Evolutionary conservation across 371 early-diverging fungal species (phyloP).

Genomic region (Chytridium lagenaria): DNA sequence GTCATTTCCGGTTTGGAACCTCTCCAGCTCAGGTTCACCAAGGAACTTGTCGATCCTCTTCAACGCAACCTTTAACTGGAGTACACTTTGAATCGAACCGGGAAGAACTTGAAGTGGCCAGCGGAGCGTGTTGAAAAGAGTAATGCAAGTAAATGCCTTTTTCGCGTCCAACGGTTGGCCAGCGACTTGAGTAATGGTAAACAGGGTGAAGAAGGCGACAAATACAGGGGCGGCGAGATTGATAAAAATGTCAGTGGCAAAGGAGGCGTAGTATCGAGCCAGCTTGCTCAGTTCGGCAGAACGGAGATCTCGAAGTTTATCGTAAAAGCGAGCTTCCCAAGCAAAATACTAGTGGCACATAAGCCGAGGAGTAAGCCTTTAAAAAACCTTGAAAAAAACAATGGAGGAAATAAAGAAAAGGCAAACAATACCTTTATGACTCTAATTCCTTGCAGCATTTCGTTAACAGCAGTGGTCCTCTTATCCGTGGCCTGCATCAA

Average conservation of each 20-base stretch:
- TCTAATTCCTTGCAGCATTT: constrained; percentile 48
- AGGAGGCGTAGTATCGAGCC: neutral
- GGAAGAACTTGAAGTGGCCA: constrained; percentile 69
- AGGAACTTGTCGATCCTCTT: constrained; percentile 47
- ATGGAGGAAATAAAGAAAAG: neutral
- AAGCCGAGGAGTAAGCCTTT: neutral
- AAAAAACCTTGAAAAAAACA: neutral
- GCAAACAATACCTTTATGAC: constrained; percentile 43
- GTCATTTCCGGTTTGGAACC: neutral
- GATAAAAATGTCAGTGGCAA: constrained; percentile 10
- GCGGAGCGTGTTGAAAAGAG: constrained; percentile 65
- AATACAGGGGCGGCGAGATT: constrained; percentile 31
- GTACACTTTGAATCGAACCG: constrained; percentile 33
- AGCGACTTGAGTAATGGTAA: constrained; percentile 26
- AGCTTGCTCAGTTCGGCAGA: constrained; percentile 38
- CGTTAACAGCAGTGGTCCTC: constrained; percentile 29
- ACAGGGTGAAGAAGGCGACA: constrained; percentile 46
- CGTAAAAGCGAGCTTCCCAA: constrained; percentile 55
- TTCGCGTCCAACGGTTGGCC: constrained; percentile 33
- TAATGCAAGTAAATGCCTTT: constrained; percentile 64
- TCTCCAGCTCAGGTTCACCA: constrained; percentile 18
- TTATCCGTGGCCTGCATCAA: neutral
- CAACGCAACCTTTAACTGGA: constrained; percentile 46
- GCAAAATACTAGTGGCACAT: constrained; percentile 41
- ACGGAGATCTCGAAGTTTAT: constrained; percentile 47